These are phyloP conservation scores for Paracoccidioides brasiliensis DNA, from an alignment of 2,329 filamentous ascomycete species.

Conservation along the genomic window DNA sequence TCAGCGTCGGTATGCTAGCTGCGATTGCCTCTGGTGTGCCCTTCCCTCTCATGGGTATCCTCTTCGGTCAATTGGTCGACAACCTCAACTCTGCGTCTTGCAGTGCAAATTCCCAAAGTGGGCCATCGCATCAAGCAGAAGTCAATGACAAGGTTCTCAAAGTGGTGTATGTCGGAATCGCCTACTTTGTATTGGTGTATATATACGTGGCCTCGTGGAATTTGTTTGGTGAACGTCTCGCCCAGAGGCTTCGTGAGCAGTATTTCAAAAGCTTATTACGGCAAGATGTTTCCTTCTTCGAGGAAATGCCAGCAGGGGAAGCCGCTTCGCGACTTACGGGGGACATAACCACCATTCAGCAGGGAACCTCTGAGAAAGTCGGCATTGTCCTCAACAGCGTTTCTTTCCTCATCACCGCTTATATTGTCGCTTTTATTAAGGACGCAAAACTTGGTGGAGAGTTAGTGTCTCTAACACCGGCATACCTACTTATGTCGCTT, in stretches of 20 bases:
- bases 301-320: slow-evolving; percentile 34
- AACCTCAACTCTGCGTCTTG: slow-evolving; percentile 19
- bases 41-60: slow-evolving; percentile 20
- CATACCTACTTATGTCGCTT: slow-evolving; percentile 34
- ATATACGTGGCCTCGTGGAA: slow-evolving; percentile 47
- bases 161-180: slow-evolving; percentile 46
- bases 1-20: slow-evolving; percentile 14
- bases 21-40: slow-evolving; percentile 21
- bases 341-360: slow-evolving; percentile 36
- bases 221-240: slow-evolving; percentile 44
- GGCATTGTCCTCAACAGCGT: slow-evolving; percentile 33
- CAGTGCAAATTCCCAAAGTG: neutral
- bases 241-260: slow-evolving; percentile 43
- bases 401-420: slow-evolving; percentile 37
- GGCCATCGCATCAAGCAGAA: slow-evolving; percentile 23
- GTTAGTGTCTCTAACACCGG: slow-evolving; percentile 34
- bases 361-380: slow-evolving; percentile 38
- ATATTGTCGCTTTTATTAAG: slow-evolving; percentile 38
- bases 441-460: slow-evolving; percentile 34
- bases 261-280: slow-evolving; percentile 44
- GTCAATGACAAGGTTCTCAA: slow-evolving; percentile 42
- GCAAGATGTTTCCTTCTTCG: slow-evolving; percentile 41
- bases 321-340: slow-evolving; percentile 35
- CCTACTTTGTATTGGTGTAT: slow-evolving; percentile 46
- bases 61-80: slow-evolving; percentile 22